Base-by-base conservation (phyloP, 2,329 filamentous ascomycete genomes). In the Pezicula neosporulosa region DNA sequence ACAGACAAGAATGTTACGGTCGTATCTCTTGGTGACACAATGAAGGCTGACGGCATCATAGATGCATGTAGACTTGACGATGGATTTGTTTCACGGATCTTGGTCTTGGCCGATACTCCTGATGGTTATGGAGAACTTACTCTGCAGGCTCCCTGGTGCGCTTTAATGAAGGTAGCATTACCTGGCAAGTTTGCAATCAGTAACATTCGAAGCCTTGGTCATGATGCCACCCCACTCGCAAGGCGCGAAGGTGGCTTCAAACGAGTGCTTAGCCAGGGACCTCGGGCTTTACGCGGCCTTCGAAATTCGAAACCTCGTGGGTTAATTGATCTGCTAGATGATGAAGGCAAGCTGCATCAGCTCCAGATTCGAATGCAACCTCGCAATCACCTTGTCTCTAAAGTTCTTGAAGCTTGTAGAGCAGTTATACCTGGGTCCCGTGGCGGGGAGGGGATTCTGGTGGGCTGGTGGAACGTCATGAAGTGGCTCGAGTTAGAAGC, bases 61-160 rank as follows among this genome's bases (percentile, higher is more conserved):
- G 88, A 91, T 68, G 87, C 86, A 6, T 89, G 86, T 67, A 87
- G 83, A 60, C 68, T 92, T 41, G 74, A 77, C 4, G 87, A 92
- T 65, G 84, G 84, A 2, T 74, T 77, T 24, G 74, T 87, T 49
- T 82, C 85, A 30, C 83, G 85, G 56, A 86, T 92, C 47, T 70
- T 91, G 3, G 82, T 89, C 24, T 70, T 93, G 13, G 87, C 84
- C 3, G 81, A 86, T 59, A 81, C 82, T 21, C 77, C 78, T 47
- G 74, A 82, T 56, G 85, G 86, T 1, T 77, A 78, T 28, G 79
- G 82, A 44, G 82, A 87, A 61, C 69, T 93, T 15, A 89, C 85
- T 57, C 72, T 89, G 9, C 87, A 91, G 66, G 86, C 86, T 6
- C 87, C 87, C 0, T 92, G 88, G 88, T 85, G 85, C 51, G 78